Conservation (phyloP, 225 moss, liverwort and hornwort genomes). For the Marchantia paleacea region DNA sequence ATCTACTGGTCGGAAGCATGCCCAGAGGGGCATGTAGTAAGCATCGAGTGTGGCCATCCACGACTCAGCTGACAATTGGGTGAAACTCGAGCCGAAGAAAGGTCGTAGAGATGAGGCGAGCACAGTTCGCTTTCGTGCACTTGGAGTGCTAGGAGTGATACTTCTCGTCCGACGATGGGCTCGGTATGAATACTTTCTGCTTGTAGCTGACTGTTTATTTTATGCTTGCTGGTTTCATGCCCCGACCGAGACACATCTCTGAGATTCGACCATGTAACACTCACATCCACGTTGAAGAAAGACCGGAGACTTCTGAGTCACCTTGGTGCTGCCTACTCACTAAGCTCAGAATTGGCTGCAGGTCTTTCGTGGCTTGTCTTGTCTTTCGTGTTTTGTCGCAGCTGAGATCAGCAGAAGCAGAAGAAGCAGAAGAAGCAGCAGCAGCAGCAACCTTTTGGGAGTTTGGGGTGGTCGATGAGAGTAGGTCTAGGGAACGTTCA, state of each 20-base stretch:
- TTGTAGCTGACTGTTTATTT: not conserved
- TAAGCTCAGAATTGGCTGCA: not conserved
- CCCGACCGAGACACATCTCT: not conserved
- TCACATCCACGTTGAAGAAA: not conserved
- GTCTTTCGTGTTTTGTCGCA: not conserved
- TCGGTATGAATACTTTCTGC: not conserved
- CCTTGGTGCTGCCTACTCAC: not conserved
- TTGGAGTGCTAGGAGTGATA: not conserved
- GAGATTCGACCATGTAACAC: not conserved
- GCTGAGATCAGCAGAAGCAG: not conserved
- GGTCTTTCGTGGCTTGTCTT: not conserved
- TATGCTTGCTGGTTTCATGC: not conserved
- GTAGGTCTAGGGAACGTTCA: not conserved
- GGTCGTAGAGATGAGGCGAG: not conserved
- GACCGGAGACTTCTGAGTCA: not conserved
- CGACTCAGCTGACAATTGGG: not conserved
- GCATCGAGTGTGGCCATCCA: not conserved
- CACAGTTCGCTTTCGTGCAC: too few species aligned
- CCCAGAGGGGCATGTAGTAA: not conserved
- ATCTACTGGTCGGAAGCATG: not conserved
- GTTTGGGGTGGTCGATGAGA: not conserved
- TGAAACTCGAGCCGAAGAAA: not conserved
- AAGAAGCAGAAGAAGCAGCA: too few species aligned
- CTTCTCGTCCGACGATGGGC: not conserved
- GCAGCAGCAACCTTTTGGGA: not conserved